Evolutionary conservation across 345 rosid genomes (phyloP), one percentile per base, ranked within the genome.

Genomic region (Nasturtium officinale): DNA sequence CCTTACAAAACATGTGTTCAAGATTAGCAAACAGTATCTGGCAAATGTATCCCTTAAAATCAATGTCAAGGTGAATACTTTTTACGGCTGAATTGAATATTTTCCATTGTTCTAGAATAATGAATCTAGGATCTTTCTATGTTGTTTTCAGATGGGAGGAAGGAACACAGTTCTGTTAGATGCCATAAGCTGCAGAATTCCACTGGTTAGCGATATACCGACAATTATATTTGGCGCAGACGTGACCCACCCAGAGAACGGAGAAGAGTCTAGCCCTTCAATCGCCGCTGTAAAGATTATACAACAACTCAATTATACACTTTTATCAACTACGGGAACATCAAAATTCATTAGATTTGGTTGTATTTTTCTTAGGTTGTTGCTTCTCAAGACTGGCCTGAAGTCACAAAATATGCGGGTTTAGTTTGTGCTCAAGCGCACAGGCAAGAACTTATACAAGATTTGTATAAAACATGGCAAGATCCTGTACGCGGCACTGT

Each of bases 341-440:
- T n/a, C 0, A 5, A 58, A 66, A 18, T 38, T 65, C n/a, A 65
- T 46, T 56, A 5, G 25, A 45, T 21, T 15, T 5, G 0, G 16
- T 54, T 33, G 37, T 53, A 6, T 16, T 29, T 45, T 3, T 11
- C 7, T 61, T 76, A 95, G 99, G 99, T 95, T 33, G 99, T 95
- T 65, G 99, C 99, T 71, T 95, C 99, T 46, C 99, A 95, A 76
- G 99, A 95, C 78, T 95, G 99, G 99, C 99, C 99, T 45, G 99
- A 95, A 85, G 99, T 95, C 55, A 95, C 99, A 29, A 95, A 95
- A 73, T 95, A 95, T 64, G 99, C 98, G 0, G 99, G 99, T 68
- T 77, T 95, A 28, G 99, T 95, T 58, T 95, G 99, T 81, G 98
- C 99, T 78, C 99, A 95, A 85, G 97, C 99, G 86, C 99, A 92